Evolutionary conservation across 1,139 yeast genomes (phyloP).

Genomic region (Yamadazyma spencermartinsiae): DNA sequence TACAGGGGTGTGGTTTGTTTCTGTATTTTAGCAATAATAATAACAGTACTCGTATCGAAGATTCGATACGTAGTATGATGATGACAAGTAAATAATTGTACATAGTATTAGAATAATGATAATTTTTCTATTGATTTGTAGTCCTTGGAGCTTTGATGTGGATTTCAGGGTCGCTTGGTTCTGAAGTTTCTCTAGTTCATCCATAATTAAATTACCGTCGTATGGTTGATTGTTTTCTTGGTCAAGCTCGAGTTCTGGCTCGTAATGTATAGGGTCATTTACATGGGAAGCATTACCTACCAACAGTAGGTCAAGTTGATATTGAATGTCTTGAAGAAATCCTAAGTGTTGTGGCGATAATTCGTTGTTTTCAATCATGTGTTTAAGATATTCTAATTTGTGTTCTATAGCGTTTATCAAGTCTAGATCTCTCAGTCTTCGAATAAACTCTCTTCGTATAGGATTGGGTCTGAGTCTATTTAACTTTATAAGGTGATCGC

Average conservation of each 20-base stretch:
- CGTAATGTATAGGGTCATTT: too few species aligned
- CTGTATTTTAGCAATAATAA: constrained; percentile 28
- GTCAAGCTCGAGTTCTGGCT: background rate
- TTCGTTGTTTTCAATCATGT: constrained; percentile 8
- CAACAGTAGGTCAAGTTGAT: constrained; percentile 10
- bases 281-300: too few species aligned
- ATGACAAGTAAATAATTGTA: constrained; percentile 16
- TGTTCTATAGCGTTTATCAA: constrained; percentile 10
- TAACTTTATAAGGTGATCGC: constrained; percentile 1
- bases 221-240: constrained; percentile 8
- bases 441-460: constrained; percentile 13
- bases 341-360: constrained; percentile 8
- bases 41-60: constrained; percentile 39
- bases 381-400: constrained; percentile 10
- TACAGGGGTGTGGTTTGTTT: constrained; percentile 4
- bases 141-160: background rate
- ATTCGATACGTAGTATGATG: constrained; percentile 30
- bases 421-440: constrained; percentile 10
- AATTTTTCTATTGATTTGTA: constrained; percentile 4
- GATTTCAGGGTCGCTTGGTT: constrained; percentile 8
- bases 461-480: constrained; percentile 13
- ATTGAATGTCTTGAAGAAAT: constrained; percentile 10
- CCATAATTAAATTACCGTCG: too few species aligned
- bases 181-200: constrained; percentile 14
- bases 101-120: constrained; percentile 14